Conservation (phyloP, 2,329 filamentous ascomycete genomes). For the Chrysosphaeria jannelii region DNA sequence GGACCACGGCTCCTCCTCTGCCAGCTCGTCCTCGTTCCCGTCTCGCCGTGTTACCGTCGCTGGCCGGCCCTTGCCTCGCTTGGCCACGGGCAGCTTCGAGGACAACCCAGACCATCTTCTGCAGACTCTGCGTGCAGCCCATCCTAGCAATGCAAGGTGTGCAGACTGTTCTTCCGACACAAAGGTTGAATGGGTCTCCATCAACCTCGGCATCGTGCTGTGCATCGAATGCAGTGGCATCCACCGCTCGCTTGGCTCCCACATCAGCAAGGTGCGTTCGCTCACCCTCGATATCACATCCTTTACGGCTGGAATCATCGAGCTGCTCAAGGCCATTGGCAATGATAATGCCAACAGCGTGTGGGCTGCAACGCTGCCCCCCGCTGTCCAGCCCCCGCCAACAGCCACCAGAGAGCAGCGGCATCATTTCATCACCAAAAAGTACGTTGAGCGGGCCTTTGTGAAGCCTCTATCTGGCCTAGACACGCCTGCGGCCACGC, state of each 20-base stretch:
- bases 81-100: constrained; percentile 36
- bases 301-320: constrained; percentile 90
- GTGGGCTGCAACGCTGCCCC: constrained; percentile 70
- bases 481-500: constrained; percentile 41
- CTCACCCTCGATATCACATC: constrained; percentile 85
- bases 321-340: constrained; percentile 68
- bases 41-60: constrained; percentile 74
- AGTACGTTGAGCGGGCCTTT: constrained; percentile 65
- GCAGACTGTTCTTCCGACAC: constrained; percentile 75
- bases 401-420: constrained; percentile 69
- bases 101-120: constrained; percentile 66
- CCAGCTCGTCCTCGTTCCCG: constrained; percentile 22
- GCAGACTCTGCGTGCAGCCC: constrained; percentile 61
- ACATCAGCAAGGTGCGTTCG: constrained; percentile 91
- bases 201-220: constrained; percentile 83
- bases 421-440: constrained; percentile 79
- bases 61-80: constrained; percentile 43
- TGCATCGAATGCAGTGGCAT: constrained; percentile 98
- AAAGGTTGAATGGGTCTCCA: constrained; percentile 97
- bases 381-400: constrained; percentile 37
- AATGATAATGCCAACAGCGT: constrained; percentile 91
- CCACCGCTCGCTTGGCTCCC: constrained; percentile 80
- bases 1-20: constrained; percentile 12
- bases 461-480: constrained; percentile 51
- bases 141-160: constrained; percentile 79